Evolutionary conservation across 176 grass and related monocot species (phyloP).

Genomic region (Rhynchospora pubera): DNA sequence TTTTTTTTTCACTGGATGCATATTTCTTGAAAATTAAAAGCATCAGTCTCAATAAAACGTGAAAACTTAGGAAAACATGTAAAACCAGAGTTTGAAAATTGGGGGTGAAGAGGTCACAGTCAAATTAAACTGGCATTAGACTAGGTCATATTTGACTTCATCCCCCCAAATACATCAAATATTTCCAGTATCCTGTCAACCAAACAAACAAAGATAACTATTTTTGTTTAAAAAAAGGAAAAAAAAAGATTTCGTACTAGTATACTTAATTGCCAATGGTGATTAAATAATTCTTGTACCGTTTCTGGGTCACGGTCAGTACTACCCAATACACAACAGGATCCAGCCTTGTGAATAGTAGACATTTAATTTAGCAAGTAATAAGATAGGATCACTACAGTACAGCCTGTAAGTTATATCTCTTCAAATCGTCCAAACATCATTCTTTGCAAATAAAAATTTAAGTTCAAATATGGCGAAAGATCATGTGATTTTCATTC

Average conservation of each 20-base stretch:
- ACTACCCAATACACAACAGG: background rate
- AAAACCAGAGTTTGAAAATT: conserved; percentile 1
- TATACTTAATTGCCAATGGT: conserved; percentile 2
- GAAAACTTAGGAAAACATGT: background rate
- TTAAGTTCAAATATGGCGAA: background rate
- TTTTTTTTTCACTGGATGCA: too few relatives aligned
- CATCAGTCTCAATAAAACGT: background rate
- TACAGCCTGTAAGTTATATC: background rate
- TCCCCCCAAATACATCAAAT: background rate
- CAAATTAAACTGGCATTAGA: background rate
- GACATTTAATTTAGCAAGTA: background rate
- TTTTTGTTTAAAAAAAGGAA: background rate
- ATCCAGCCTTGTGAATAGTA: background rate
- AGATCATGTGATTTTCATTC: background rate
- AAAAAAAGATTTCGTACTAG: background rate
- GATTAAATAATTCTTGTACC: background rate
- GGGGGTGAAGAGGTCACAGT: background rate
- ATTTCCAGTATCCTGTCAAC: conserved; percentile 5
- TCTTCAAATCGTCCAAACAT: background rate
- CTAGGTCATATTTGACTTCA: conserved; percentile 25
- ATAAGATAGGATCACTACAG: background rate
- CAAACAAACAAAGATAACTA: conserved; percentile 1
- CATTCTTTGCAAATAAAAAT: background rate
- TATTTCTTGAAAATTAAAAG: background rate
- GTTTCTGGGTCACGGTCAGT: background rate